These are phyloP conservation scores for Maudiozyma bulderi DNA, from an alignment of 805 yeast species.

Conservation along the genomic window DNA sequence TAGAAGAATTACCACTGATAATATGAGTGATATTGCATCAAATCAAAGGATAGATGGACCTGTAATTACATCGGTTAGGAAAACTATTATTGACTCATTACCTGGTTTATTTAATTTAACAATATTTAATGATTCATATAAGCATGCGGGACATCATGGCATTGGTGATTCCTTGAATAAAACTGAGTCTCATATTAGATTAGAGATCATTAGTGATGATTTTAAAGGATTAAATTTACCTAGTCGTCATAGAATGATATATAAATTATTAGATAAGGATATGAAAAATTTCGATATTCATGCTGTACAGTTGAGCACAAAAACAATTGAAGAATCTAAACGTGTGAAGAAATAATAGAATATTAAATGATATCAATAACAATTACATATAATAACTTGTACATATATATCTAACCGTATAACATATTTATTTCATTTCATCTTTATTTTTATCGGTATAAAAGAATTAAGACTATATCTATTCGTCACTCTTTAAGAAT, in stretches of 20 bases:
- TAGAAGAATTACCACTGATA: not conserved
- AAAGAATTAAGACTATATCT: not conserved
- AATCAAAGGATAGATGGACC: constrained; percentile 9
- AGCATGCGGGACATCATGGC: constrained; percentile 82
- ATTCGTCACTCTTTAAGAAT: constrained; percentile 46
- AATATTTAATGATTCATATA: constrained; percentile 72
- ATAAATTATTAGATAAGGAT: constrained; percentile 61
- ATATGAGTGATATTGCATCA: not conserved
- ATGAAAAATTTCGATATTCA: constrained; percentile 63
- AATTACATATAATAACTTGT: not conserved
- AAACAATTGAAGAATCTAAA: constrained; percentile 49
- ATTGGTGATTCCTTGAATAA: constrained; percentile 62
- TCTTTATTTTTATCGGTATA: not conserved
- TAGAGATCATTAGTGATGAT: constrained; percentile 59
- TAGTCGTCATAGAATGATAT: constrained; percentile 68
- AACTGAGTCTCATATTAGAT: constrained; percentile 73
- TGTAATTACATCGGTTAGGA: constrained; percentile 3
- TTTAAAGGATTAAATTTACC: constrained; percentile 62
- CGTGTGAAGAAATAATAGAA: constrained; percentile 15
- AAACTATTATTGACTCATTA: not conserved
- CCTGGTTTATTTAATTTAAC: constrained; percentile 25
- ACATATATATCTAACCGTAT: not conserved
- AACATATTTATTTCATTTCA: not conserved
- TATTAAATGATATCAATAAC: not conserved
- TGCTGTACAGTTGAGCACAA: constrained; percentile 78